Evolutionary conservation across 345 rosid genomes (phyloP).

Genomic region (Isatis tinctoria): DNA sequence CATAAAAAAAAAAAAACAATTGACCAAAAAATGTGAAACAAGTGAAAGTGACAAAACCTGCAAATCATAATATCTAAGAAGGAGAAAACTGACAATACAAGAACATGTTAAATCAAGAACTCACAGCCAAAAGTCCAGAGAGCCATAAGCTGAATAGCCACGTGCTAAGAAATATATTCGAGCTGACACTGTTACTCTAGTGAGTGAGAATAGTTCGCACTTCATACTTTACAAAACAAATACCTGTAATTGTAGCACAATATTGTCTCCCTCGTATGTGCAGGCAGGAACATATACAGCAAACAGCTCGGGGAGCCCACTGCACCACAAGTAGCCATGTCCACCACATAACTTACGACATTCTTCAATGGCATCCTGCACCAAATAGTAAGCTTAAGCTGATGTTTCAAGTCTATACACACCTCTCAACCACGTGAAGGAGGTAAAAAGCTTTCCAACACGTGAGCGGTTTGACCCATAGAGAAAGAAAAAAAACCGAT

Average conservation of each 20-base stretch:
- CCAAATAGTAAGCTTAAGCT: conserved; percentile 10
- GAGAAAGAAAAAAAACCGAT: not conserved
- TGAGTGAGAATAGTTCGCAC: not conserved
- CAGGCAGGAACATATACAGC: conserved; percentile 96
- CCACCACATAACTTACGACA: conserved; percentile 99
- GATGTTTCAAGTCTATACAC: not conserved
- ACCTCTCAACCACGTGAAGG: not conserved
- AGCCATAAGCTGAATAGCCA: conserved; percentile 2
- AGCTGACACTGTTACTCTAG: not conserved
- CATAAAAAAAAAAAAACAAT: not conserved
- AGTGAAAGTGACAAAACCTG: conserved; percentile 1
- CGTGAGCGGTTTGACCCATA: not conserved
- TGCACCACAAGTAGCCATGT: conserved; percentile 89
- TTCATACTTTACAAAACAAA: conserved; percentile 1
- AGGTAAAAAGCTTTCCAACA: not conserved
- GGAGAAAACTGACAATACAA: not conserved
- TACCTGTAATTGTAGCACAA: conserved; percentile 90
- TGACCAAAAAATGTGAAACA: not conserved
- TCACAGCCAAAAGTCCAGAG: not conserved
- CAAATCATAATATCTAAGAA: not conserved
- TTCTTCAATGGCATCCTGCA: conserved; percentile 97
- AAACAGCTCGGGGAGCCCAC: conserved; percentile 97
- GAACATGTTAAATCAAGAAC: not conserved
- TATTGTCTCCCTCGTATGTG: conserved; percentile 97
- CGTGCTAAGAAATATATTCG: not conserved